A percentile compares a stretch with the other conserved stretches of the same genome.
Conservation (phyloP, 2,329 filamentous ascomycete species). For the Chrysoporthe austroafricana region DNA sequence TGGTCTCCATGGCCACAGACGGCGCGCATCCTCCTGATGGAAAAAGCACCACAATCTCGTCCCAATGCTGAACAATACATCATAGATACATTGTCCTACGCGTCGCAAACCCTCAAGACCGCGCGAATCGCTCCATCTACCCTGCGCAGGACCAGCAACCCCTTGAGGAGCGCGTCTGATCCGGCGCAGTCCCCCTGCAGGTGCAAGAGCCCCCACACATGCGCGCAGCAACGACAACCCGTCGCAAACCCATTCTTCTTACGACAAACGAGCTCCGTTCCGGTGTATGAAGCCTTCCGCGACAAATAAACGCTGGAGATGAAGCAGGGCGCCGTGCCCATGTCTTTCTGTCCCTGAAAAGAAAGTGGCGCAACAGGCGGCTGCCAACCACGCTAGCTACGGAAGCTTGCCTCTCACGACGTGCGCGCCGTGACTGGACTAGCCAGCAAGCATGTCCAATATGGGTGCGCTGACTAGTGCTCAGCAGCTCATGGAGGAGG, state of each 20-base stretch:
- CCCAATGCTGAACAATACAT: neutral
- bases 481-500: constrained; percentile 57
- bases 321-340: constrained; percentile 16
- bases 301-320: constrained; percentile 14
- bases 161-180: constrained; percentile 18
- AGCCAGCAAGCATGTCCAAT: constrained; percentile 7
- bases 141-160: neutral
- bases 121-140: neutral
- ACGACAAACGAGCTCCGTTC: constrained; percentile 1
- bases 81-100: neutral
- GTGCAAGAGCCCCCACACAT: constrained; percentile 9
- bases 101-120: neutral
- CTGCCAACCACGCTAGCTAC: constrained; percentile 16
- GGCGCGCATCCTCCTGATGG: neutral
- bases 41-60: neutral
- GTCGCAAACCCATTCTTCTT: constrained; percentile 17
- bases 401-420: constrained; percentile 4
- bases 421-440: neutral
- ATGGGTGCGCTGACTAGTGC: constrained; percentile 44
- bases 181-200: constrained; percentile 15
- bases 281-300: constrained; percentile 3
- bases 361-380: constrained; percentile 26
- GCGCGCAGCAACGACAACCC: constrained; percentile 17
- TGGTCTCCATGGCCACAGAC: neutral
- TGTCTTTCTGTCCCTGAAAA: constrained; percentile 24